Conservation (phyloP, 2,329 filamentous ascomycete species). For the Coniochaeta sp. region DNA sequence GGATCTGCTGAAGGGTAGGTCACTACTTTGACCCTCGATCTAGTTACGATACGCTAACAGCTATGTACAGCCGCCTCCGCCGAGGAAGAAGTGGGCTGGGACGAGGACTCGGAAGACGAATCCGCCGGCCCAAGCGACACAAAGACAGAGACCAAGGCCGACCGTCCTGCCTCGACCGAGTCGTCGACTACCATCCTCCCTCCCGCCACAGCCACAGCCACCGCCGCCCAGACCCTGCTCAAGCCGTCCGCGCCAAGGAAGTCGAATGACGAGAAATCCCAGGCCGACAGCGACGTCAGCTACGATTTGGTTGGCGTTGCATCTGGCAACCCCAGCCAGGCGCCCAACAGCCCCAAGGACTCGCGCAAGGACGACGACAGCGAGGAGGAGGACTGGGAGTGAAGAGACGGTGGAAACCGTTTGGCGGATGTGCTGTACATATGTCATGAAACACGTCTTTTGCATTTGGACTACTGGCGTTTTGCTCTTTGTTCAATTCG, state of each 20-base stretch:
- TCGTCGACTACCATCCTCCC: constrained; percentile 58
- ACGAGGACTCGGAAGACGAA: constrained; percentile 29
- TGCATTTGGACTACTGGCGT: no score
- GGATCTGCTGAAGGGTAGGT: constrained; percentile 65
- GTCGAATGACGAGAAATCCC: constrained; percentile 84
- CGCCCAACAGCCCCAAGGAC: constrained; percentile 60
- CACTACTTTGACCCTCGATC: constrained; percentile 5
- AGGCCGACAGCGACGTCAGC: constrained; percentile 88
- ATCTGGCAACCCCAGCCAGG: constrained; percentile 70
- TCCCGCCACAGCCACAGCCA: constrained; percentile 16
- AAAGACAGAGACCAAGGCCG: constrained; percentile 20
- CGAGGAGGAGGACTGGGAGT: constrained; percentile 75
- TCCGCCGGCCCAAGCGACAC: constrained; percentile 18
- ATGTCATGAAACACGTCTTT: no score
- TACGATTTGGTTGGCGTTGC: constrained; percentile 85
- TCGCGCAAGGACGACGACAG: constrained; percentile 44
- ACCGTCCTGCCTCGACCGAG: constrained; percentile 40
- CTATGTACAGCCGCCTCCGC: constrained; percentile 54
- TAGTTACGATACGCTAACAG: constrained; percentile 27
- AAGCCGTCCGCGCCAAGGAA: constrained; percentile 62
- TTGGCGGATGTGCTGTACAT: no score
- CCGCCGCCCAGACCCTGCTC: constrained; percentile 27
- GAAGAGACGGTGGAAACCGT: no score
- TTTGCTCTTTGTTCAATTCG: no score
- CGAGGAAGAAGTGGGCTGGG: constrained; percentile 35